phyloP scores from a whole-genome alignment of 2,329 filamentous ascomycete species.

The Periconia digitata region DNA sequence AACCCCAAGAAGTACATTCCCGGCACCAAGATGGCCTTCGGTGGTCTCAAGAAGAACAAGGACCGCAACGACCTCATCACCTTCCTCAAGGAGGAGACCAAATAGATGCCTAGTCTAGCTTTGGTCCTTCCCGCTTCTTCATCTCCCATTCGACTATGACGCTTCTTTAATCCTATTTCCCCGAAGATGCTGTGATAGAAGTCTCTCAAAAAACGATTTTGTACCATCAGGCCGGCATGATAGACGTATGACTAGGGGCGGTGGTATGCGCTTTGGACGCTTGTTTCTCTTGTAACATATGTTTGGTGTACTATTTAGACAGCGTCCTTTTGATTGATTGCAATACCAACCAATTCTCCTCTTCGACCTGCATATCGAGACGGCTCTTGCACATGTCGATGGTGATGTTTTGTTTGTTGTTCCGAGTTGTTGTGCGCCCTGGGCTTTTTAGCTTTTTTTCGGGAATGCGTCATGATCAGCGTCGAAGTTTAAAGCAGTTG shows the following conservation, averaged over 20 bases:
- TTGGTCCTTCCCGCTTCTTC: slow-evolving; percentile 13
- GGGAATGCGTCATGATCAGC: not conserved
- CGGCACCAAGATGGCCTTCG: slow-evolving; percentile 99
- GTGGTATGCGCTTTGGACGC: slow-evolving; percentile 21
- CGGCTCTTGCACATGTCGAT: no score
- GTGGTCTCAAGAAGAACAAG: slow-evolving; percentile 99
- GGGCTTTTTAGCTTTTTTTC: not conserved
- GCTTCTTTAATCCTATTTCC: slow-evolving; percentile 27
- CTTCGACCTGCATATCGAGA: no score
- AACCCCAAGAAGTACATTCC: slow-evolving; percentile 99
- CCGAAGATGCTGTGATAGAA: slow-evolving; percentile 9
- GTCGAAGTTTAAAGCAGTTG: not conserved
- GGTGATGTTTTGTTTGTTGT: not conserved
- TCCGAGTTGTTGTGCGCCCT: not conserved
- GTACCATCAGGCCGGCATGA: slow-evolving; percentile 41
- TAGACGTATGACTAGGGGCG: slow-evolving; percentile 44
- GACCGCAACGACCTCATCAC: slow-evolving; percentile 98
- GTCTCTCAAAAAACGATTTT: slow-evolving; percentile 25
- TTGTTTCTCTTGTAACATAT: slow-evolving; percentile 38
- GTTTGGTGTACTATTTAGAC: slow-evolving; percentile 36
- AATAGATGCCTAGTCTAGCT: slow-evolving; percentile 55
- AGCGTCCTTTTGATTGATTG: slow-evolving; percentile 34
- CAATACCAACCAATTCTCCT: slow-evolving; percentile 38
- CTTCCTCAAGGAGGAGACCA: slow-evolving; percentile 70
- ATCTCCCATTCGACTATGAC: slow-evolving; percentile 18